Evolutionary conservation across 768 basidiomycete genomes (phyloP).

Genomic region (Leucocoprinus birnbaumii): DNA sequence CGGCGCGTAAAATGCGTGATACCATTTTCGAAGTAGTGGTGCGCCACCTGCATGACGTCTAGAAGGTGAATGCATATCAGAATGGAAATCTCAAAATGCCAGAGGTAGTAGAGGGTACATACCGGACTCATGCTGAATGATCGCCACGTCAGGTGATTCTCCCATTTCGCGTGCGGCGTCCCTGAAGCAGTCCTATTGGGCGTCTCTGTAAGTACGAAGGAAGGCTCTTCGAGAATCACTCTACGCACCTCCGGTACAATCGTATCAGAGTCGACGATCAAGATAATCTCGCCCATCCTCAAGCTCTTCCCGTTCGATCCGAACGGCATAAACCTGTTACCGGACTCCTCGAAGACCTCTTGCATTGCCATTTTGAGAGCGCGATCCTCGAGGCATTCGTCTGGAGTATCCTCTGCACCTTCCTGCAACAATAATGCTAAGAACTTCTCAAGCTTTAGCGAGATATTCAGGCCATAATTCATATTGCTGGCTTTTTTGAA

Average conservation of each 20-base stretch:
- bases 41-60: conserved; percentile 86
- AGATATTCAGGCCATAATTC: conserved; percentile 68
- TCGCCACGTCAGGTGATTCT: conserved; percentile 75
- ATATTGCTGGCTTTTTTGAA: conserved; percentile 89
- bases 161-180: conserved; percentile 86
- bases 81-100: background rate
- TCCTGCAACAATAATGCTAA: conserved; percentile 43
- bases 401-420: conserved; percentile 35
- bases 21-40: conserved; percentile 89
- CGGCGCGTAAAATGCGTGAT: conserved; percentile 89
- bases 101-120: conserved; percentile 16
- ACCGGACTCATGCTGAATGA: conserved; percentile 88
- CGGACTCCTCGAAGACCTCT: conserved; percentile 63
- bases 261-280: conserved; percentile 81
- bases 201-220: background rate
- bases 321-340: conserved; percentile 59
- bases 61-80: conserved; percentile 1
- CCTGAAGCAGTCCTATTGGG: conserved; percentile 71
- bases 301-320: conserved; percentile 71
- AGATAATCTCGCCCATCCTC: conserved; percentile 74
- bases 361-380: conserved; percentile 74
- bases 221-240: background rate
- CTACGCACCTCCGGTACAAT: conserved; percentile 61
- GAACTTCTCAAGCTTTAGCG: conserved; percentile 56
- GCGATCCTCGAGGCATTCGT: conserved; percentile 64